Evolutionary conservation across 495 filamentous ascomycete species (phyloP), one percentile per base, ranked within the genome.

Genomic region (Xylaria cubensis): DNA sequence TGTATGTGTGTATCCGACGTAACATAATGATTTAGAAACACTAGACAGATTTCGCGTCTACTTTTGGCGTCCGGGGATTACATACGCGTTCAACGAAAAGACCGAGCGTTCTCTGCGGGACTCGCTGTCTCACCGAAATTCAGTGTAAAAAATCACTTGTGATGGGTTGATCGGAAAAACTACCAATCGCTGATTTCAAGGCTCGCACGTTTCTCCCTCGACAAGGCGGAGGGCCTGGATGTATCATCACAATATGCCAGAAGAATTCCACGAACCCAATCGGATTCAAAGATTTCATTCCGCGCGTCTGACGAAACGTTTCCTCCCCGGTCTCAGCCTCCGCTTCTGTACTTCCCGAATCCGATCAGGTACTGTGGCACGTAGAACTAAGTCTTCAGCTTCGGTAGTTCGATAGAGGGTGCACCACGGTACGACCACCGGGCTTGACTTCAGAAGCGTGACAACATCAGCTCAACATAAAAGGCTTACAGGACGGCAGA

Each of bases 271-370:
- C 10, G 61, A 44, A 44, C 36, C 61, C 39, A 44, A 44, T 64
- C 21, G 61, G 36, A 24, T 64, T 19, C 21, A 44, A 3, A 26
- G 61, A 29, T 3, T 24, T 10, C 21, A 39, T 26, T 7, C 19
- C 36, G 26, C 59, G 2, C 36, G 39, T 46, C 7, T 15, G 39
- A 44, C 39, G 21, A 64, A 44, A 64, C 61, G 61, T 29, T 26
- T 10, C 59, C n/a, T 19, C 36, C 29, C 26, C 29, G 4, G 12
- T 19, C 21, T 61, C 32, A 1, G 19, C 58, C 32, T 41, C 34
- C 58, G 58, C 61, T 10, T 64, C 61, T 64, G 61, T 64, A 64
- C 61, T 15, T 26, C 36, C 59, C 36, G 59, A 63, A 42, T 36
- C 12, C 24, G 36, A 63, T 42, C 5, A 64, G 21, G 4, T 44